Evolutionary conservation across 257 asterid genomes (phyloP), one percentile per base, ranked within the genome.

Genomic region (Penstemon eatonii): DNA sequence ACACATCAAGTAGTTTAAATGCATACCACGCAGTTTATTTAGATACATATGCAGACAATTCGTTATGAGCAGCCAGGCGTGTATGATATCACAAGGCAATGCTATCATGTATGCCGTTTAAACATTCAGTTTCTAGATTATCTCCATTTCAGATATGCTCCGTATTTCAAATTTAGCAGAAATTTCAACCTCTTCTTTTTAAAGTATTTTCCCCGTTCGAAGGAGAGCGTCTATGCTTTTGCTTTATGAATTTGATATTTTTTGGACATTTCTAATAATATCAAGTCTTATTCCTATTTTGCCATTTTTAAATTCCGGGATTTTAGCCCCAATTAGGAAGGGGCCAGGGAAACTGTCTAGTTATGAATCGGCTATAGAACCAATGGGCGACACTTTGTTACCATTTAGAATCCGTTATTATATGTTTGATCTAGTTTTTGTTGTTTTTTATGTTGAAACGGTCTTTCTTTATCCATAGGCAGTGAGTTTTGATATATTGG

Each of bases 1-100:
- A 55, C 18, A 33, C 39, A 44, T 36, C 39, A 56, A 68, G 56
- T 11, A 39, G 8, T 36, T 33, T 43, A 18, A 12, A 68, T 4
- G 49, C 43, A 42, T 43, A 36, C 61, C 6, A 1, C 33, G 18
- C 39, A n/a, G 25, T 37, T 55, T 8, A 11, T 56, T 66, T 44
- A 47, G 58, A 70, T 44, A 69, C 41, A 53, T 51, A 38, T 10
- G 47, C 65, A 59, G 15, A 72, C 44, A 64, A 46, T 9, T 42
- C 50, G 64, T 5, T 54, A 43, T 40, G 67, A 15, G 69, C 60
- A 73, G 39, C 40, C 58, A 61, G 18, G 56, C 33, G 12, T 47
- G 60, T 38, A 47, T 7, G 25, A 46, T 18, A 51, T 50, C 59
- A 66, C 41, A 54, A 60, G 70, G 41, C 50, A 8, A 43, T 44